A percentile compares a stretch with the other conserved stretches of the same genome.
phyloP scores from a whole-genome alignment of 306 rosid genomes.

The Argentina anserina region DNA sequence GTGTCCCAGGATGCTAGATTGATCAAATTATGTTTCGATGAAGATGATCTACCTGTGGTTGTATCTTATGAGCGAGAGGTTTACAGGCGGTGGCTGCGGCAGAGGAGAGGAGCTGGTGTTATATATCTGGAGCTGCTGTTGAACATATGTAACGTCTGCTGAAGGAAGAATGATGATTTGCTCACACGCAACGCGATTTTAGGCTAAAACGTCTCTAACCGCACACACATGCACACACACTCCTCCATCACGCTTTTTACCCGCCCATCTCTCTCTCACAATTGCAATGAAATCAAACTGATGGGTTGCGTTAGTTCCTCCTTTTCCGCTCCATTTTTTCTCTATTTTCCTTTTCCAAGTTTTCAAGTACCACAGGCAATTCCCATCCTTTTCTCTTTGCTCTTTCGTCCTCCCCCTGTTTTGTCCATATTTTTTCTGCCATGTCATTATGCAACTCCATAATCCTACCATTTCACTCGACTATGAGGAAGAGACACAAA shows the following conservation, averaged over 20 bases:
- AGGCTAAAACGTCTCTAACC: conserved; percentile 45
- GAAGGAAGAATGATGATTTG: conserved; percentile 36
- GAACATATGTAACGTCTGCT: conserved; percentile 28
- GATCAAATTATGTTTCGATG: neutral
- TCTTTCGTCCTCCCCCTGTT: neutral
- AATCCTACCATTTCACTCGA: neutral
- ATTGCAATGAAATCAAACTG: conserved; percentile 40
- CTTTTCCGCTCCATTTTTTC: conserved; percentile 35
- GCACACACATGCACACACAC: conserved; percentile 28
- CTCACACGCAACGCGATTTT: conserved; percentile 51
- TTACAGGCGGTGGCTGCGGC: neutral
- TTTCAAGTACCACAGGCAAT: conserved; percentile 27
- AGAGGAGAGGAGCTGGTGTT: conserved; percentile 6
- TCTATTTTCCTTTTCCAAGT: conserved; percentile 37
- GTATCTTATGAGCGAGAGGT: neutral
- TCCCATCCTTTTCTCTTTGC: conserved; percentile 18
- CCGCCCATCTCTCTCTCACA: conserved; percentile 19
- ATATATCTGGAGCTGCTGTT: conserved; percentile 28
- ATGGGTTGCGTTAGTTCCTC: conserved; percentile 46
- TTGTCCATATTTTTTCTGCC: conserved; percentile 23
- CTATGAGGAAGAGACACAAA: neutral
- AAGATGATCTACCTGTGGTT: neutral
- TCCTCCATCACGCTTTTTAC: conserved; percentile 28
- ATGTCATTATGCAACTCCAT: conserved; percentile 1
- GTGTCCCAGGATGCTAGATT: neutral